Conservation (phyloP, 2,329 filamentous ascomycete species). For the Alternaria postmessia region DNA sequence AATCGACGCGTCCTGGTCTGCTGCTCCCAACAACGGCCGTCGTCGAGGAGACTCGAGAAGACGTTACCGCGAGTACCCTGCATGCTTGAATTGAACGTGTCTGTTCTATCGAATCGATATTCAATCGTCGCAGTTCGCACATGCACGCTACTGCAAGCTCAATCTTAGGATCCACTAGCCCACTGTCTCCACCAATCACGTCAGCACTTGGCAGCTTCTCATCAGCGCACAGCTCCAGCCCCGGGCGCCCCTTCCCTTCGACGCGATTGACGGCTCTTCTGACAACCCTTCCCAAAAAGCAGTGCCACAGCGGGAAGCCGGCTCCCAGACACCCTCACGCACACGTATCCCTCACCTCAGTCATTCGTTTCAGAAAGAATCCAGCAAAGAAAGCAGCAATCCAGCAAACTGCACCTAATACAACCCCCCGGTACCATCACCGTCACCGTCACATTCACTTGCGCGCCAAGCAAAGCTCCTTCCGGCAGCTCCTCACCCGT, state of each 20-base stretch:
- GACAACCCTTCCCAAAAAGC: slow-evolving; percentile 28
- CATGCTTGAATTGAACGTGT: slow-evolving; percentile 14
- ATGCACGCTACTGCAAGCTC: slow-evolving; percentile 1
- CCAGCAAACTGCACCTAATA: slow-evolving; percentile 25
- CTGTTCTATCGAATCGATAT: slow-evolving; percentile 15
- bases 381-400: slow-evolving; percentile 16
- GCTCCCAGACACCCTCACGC: slow-evolving; percentile 18
- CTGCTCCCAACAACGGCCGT: slow-evolving; percentile 1
- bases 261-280: slow-evolving; percentile 21
- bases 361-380: slow-evolving; percentile 48
- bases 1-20: background rate
- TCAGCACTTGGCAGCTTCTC: slow-evolving; percentile 6
- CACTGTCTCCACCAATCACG: slow-evolving; percentile 21
- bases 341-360: slow-evolving; percentile 46
- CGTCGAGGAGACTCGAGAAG: background rate
- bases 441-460: slow-evolving; percentile 18
- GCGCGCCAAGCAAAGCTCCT: slow-evolving; percentile 30
- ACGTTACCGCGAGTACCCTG: background rate
- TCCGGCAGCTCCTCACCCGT: slow-evolving; percentile 32
- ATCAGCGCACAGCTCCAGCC: slow-evolving; percentile 21
- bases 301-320: slow-evolving; percentile 26
- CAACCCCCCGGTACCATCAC: slow-evolving; percentile 1
- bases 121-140: slow-evolving; percentile 9
- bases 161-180: slow-evolving; percentile 10
- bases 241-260: slow-evolving; percentile 22